Base-by-base conservation (phyloP, 148 eudicot species). In the Agrostemma githago region DNA sequence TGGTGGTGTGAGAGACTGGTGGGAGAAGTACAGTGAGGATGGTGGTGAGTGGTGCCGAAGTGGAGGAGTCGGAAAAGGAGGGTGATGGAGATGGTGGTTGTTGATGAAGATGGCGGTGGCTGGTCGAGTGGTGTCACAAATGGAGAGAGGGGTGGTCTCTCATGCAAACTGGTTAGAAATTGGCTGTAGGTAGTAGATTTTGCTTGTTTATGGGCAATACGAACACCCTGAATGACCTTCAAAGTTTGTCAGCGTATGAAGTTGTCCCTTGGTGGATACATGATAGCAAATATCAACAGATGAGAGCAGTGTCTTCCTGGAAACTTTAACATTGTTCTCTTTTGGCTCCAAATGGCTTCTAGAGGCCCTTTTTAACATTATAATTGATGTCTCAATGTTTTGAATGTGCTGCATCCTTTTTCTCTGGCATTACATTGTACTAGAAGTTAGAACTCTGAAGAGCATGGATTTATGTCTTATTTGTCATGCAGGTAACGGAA, bases 401-500 rank as follows among this genome's bases (percentile, higher is more conserved):
- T 62, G 19, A 70, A 43, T 21, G 6, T 10, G 20, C n/a, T 58
- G 9, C 37, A 54, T 54, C 66, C 21, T 51, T 17, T 37, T 77
- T 74, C 9, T 72, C 42, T 43, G 19, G 62, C 58, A 39, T 20
- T 44, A 17, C 58, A 44, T 72, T 41, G 67, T 41, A 71, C 14
- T n/a, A n/a, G n/a, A n/a, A 17, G 3, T 5, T 4, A 41, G 58
- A 20, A 17, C 19, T 7, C 14, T 58, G 58, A 8, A 53, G 41
- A 34, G 11, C 19, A 46, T 14, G 53, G 40, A 8, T 26, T 61
- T 53, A 63, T 34, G 19, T 54, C 17, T 10, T 71, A 34, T 59
- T 63, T 76, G 43, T 17, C 70, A 63, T 80, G 78, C 79, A 95
- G 99, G 99, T 95, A 63, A 88, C 86, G 2, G 99, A 95, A 91